phyloP scores from a whole-genome alignment of 768 basidiomycete species.

The Russula sp. region DNA sequence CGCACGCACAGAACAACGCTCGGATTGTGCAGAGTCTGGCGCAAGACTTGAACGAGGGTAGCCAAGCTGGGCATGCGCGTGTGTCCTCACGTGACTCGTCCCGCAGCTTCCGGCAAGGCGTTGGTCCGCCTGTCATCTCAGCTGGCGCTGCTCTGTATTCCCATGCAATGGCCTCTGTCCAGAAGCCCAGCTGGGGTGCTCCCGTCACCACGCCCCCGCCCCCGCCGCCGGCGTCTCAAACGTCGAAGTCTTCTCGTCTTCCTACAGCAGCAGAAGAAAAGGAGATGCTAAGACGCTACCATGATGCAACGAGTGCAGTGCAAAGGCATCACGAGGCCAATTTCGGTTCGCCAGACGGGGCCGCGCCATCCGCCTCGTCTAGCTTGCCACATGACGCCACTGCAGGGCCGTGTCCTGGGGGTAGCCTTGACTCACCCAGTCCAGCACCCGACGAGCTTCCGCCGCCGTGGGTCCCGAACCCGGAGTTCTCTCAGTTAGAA shows the following conservation, averaged over 20 bases:
- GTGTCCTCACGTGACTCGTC: conserved; percentile 23
- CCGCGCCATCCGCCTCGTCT: conserved; percentile 28
- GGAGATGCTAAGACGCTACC: conserved; percentile 36
- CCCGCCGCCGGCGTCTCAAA: conserved; percentile 26
- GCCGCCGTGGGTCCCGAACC: conserved; percentile 30
- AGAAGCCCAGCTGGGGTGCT: conserved; percentile 25
- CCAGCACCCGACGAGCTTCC: conserved; percentile 25
- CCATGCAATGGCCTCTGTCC: conserved; percentile 46
- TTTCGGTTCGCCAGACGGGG: conserved; percentile 31
- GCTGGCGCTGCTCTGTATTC: conserved; percentile 46
- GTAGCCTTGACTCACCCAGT: neutral
- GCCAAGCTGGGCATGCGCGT: conserved; percentile 27
- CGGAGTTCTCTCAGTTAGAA: conserved; percentile 24
- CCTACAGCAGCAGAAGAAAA: conserved; percentile 33
- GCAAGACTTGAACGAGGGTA: conserved; percentile 32
- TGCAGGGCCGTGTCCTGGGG: neutral
- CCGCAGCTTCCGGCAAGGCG: conserved; percentile 29
- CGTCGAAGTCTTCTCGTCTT: conserved; percentile 10
- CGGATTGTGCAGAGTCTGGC: conserved; percentile 51
- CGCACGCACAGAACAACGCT: conserved; percentile 66
- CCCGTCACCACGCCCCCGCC: conserved; percentile 6
- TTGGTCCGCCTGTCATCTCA: conserved; percentile 34
- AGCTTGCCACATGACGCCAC: conserved; percentile 1
- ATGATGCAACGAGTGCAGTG: conserved; percentile 36
- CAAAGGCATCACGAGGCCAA: conserved; percentile 28